Base-by-base conservation (phyloP, 768 basidiomycete genomes). In the Lactifluus piperatus region DNA sequence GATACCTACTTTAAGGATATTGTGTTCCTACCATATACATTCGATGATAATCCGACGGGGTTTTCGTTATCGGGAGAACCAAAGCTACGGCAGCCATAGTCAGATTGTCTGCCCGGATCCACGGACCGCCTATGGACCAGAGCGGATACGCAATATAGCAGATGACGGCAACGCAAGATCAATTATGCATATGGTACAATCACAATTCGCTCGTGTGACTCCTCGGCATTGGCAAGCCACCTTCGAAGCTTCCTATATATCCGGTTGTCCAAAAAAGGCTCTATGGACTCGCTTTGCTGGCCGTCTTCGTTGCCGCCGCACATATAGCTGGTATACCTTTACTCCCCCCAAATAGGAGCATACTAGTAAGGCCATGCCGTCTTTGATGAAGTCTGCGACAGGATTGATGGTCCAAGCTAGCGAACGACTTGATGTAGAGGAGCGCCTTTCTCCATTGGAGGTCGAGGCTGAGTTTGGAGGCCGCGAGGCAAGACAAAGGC, bases 1-100 rank as follows among this genome's bases (percentile, higher is more conserved):
- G 78, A 62, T 86, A 84, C 68, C 64, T 81, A 45, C 62, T 81
- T 43, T 84, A 45, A 71, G 18, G 43, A 5, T 20, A 32, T 7
- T 51, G 16, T 37, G 14, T 18, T 18, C 30, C 30, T 32, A 32
- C 37, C 18, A 16, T 2, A 37, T 26, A 13, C 1, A 34, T 11
- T 11, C 30, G 5, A 8, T 8, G 30, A 8, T 8, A 30, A 8
- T 30, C 30, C 30, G 30, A 30, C 8, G 30, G 81, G 5, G 80
- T 82, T 20, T 64, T 18, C 73, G 45, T n/a, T 11, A 29, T 68
- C 34, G 78, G 73, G 37, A 77, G 67, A 37, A 82, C 70, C 44
- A 77, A 63, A 44, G 76, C 73, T 20, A 78, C 72, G 46, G 80
- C 73, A 32, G 76, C 72, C 75, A 75, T 77, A 18, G 26, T 43